Base-by-base conservation (phyloP, 2,329 filamentous ascomycete genomes). In the Cryphonectria nitschkei region DNA sequence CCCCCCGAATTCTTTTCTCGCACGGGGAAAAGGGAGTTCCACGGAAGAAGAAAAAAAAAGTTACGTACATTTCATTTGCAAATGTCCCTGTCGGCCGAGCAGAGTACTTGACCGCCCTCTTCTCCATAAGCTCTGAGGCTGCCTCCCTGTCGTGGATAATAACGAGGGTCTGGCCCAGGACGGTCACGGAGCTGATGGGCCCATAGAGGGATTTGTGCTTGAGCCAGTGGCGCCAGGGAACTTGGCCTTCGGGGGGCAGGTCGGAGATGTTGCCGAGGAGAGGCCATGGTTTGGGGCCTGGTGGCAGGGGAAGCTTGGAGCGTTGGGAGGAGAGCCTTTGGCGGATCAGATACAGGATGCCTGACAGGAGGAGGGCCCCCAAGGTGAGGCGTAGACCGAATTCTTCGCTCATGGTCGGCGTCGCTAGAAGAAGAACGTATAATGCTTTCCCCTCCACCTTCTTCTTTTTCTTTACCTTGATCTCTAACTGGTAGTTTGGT, bases 261-360 rank as follows among this genome's bases (percentile, higher is more conserved):
- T 88, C 85, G 0, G 74, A 72, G 22, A 87, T 73, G 73, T 88
- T 88, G 4, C 86, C 86, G 4, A 88, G 41, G 0, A 88, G 19
- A 0, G 84, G 84, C 8, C 84, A 75, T 0, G 80, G 80, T 52
- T 79, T 84, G 0, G 86, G 87, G 0, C 87, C 87, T 1, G 86
- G 86, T 0, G 85, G 86, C 0, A 68, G 46, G 22, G 56, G 43
- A 13, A 54, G 16, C 6, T 7, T 54, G 19, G n/a, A 37, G 13
- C n/a, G 29, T 2, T 19, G 2, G 7, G 39, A 39, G 3, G 29
- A n/a, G 41, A 43, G 14, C 5, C 41, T 43, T 39, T 22, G 61
- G 2, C 8, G 39, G 56, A 54, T 3, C 32, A 68, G 8, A 8
- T 54, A 41, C 4, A 63, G 22, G 14, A 68, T 2, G n/a, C 16